Conservation (phyloP, 495 filamentous ascomycete species). For the Penicillium riverlandense region DNA sequence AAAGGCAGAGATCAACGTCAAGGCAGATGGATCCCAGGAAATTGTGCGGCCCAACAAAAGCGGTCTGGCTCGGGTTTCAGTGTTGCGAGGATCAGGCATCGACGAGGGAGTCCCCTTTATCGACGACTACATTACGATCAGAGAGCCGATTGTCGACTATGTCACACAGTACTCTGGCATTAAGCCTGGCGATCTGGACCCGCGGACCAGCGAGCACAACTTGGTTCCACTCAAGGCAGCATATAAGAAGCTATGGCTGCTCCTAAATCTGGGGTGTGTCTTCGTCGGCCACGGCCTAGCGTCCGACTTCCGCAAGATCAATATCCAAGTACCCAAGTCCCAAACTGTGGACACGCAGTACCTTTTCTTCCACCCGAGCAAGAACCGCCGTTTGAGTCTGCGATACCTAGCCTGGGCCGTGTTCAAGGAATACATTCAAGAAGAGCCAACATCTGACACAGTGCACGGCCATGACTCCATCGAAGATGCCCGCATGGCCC, state of each 20-base stretch:
- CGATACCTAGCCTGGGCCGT: conserved; percentile 84
- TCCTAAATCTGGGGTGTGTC: conserved; percentile 86
- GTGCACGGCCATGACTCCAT: conserved; percentile 72
- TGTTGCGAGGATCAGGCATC: conserved; percentile 69
- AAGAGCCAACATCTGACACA: conserved; percentile 47
- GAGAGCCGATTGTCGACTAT: conserved; percentile 91
- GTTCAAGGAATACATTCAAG: conserved; percentile 86
- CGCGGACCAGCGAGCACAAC: conserved; percentile 62
- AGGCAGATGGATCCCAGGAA: conserved; percentile 79
- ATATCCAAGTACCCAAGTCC: conserved; percentile 86
- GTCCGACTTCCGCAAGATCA: conserved; percentile 94
- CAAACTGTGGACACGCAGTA: conserved; percentile 93
- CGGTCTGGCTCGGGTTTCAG: conserved; percentile 82
- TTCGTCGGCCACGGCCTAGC: conserved; percentile 91
- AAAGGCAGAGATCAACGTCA: conserved; percentile 86
- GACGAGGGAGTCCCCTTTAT: conserved; percentile 81
- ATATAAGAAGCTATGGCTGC: conserved; percentile 96
- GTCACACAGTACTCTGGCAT: conserved; percentile 91
- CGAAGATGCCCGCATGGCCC: conserved; percentile 84
- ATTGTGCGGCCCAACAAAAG: conserved; percentile 78
- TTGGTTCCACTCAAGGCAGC: conserved; percentile 82
- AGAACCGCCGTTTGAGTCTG: conserved; percentile 71
- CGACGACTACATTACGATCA: conserved; percentile 91
- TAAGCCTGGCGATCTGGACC: conserved; percentile 73
- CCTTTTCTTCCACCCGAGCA: conserved; percentile 63